Evolutionary conservation across 2,329 filamentous ascomycete genomes (phyloP), one percentile per base, ranked within the genome.

Genomic region (Sclerotiophoma versabilis): DNA sequence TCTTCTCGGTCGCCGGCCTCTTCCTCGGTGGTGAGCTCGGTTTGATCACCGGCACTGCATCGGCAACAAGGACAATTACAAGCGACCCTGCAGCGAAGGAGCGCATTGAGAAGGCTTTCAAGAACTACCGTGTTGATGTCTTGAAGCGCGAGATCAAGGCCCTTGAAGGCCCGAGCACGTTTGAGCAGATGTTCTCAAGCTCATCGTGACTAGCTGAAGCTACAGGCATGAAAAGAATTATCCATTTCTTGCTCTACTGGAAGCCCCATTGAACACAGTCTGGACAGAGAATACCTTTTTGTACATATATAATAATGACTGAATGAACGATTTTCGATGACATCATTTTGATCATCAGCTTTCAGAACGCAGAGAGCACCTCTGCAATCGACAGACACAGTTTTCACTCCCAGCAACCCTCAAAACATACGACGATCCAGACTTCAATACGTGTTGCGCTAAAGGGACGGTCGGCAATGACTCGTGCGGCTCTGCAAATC

Each of bases 21-120:
- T 85, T 90, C 57, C 59, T 90, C 5, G 86, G 86, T 7, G 87
- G 87, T 7, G 87, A 90, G 74, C 73, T 81, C 11, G 87, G 87
- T 0, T 74, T 89, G 39, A 59, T 88, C 52, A 81, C 80, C 0
- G 87, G 87, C 0, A 80, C 80, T 1, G 79, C 79, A 39, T 79
- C 81, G 5, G 86, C 84, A 2, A 78, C 80, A 26, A 76, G 82
- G 30, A 75, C 75, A 1, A 83, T 90, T 47, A 77, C 76, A 1
- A 71, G 70, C 22, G 83, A 89, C 62, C 79, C 83, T 0, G 83
- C 82, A 49, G 77, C 79, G 14, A 79, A 77, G 59, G 74, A 78
- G 62, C 77, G 87, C 58, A 85, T 90, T 49, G 84, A 89, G 73
- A 80, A 73, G 45, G 87, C 87, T 0, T 89, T 87, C 57, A 78